phyloP scores from a whole-genome alignment of 1,284 basidiomycete species.

The Irpex sp. region DNA sequence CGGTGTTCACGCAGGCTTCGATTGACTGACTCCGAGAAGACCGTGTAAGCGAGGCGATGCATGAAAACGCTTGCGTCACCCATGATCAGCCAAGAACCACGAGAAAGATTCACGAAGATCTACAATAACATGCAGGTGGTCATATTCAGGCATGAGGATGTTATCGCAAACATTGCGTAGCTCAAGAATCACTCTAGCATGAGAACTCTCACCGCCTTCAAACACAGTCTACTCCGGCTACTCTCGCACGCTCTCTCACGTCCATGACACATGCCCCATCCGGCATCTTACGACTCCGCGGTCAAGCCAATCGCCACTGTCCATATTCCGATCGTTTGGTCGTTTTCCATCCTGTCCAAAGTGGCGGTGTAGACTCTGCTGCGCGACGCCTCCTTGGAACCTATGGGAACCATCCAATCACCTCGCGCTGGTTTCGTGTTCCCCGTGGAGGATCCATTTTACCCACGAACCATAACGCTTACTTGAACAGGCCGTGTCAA shows the following conservation, averaged over 20 bases:
- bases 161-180: neutral
- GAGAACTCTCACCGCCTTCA: neutral
- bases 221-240: neutral
- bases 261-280: neutral
- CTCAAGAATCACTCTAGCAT: neutral
- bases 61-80: neutral
- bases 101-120: neutral
- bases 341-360: neutral
- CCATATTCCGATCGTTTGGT: neutral
- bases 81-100: neutral
- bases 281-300: neutral
- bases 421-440: neutral
- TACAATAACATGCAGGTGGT: neutral
- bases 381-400: neutral
- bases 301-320: neutral
- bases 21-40: neutral
- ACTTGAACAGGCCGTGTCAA: neutral
- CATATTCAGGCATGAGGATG: neutral
- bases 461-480: neutral
- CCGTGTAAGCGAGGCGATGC: neutral
- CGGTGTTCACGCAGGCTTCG: too few relatives aligned
- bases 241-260: neutral
- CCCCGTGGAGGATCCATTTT: neutral
- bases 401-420: neutral
- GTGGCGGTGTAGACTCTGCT: neutral